Conservation (phyloP, 768 basidiomycete genomes). For the Boletus reticulatus region DNA sequence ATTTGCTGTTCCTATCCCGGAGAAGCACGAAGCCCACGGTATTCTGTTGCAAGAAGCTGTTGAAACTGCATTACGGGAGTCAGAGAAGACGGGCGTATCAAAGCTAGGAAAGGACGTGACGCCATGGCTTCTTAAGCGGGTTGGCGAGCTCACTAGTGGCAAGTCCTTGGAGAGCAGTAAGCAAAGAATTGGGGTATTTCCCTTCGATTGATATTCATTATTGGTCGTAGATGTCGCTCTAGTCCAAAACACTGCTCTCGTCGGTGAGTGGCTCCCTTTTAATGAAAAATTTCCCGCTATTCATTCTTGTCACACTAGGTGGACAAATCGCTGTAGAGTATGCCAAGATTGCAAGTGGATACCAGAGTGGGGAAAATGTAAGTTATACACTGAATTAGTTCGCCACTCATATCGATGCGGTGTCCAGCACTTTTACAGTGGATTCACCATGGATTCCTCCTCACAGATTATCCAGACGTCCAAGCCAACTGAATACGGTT, state of each 20-base stretch:
- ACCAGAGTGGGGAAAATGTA: slow-evolving; percentile 17
- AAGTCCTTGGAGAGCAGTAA: slow-evolving; percentile 69
- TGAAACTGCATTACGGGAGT: slow-evolving; percentile 81
- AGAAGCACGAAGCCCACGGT: slow-evolving; percentile 66
- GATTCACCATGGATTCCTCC: not conserved
- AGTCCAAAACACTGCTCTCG: slow-evolving; percentile 81
- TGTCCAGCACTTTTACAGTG: slow-evolving; percentile 13
- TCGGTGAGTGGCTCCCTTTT: slow-evolving; percentile 51
- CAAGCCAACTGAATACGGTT: not conserved
- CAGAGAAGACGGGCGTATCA: slow-evolving; percentile 75
- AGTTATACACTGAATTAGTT: not conserved
- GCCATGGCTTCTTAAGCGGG: slow-evolving; percentile 87
- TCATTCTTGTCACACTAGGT: slow-evolving; percentile 40
- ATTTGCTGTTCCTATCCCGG: slow-evolving; percentile 89
- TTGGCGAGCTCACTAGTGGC: slow-evolving; percentile 77
- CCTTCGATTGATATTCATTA: not conserved
- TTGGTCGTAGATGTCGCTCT: slow-evolving; percentile 71
- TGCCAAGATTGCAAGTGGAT: slow-evolving; percentile 44
- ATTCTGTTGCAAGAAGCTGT: slow-evolving; percentile 70
- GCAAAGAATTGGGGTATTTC: slow-evolving; percentile 21
- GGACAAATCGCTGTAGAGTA: slow-evolving; percentile 79
- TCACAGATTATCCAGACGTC: not conserved
- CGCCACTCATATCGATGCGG: not conserved
- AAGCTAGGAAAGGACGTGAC: slow-evolving; percentile 87
- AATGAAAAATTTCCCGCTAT: not conserved